Base-by-base conservation (phyloP, 2,329 filamentous ascomycete species). In the Domatiomyces globalis region DNA sequence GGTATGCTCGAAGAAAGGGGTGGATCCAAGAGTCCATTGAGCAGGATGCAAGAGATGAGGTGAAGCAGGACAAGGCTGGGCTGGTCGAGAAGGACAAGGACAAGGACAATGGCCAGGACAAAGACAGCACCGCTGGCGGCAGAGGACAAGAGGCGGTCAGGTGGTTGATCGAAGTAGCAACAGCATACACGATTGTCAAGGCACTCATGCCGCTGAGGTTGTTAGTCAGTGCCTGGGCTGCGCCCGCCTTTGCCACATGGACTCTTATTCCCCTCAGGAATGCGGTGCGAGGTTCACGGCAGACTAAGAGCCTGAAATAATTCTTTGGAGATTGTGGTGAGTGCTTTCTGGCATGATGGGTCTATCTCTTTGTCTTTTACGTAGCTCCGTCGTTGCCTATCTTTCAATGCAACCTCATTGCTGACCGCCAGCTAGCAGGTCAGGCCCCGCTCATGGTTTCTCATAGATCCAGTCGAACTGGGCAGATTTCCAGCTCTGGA, bases 381-480 rank as follows among this genome's bases (percentile, higher is more conserved):
- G 5, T 29, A 4, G 5, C 25, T 29, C 9, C 5, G 25, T 29
- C 25, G 5, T 33, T 9, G 29, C 7, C 2, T 33, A 12, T 12
- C 29, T 33, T 33, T 33, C 29, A 9, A 9, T 39, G 33, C 33
- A 39, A 10, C 10, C 33, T 39, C 33, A 39, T 15, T 15, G 33
- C 33, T 39, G 33, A 39, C 33, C 33, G 33, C 33, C 33, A 39
- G 33, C 33, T 39, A 39, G 33, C 33, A 39, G 10, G 4, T 15
- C 42, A 25, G 43, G 48, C 43, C 46, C 27, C 60, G 63, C 67
- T 63, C 71, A 71, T 57, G 74, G 63, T 79, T 94, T 90, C 85
- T 98, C 92, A 79, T 95, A 96, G 78, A 96, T 78, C 92, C 92
- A 96, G 78, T 85, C 81, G 74, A 85, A 80, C 75, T 86, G 79